A percentile compares a stretch with the other conserved stretches of the same genome.
These are phyloP conservation scores for Prunus davidiana DNA, from an alignment of 306 rosid species.

Conservation along the genomic window DNA sequence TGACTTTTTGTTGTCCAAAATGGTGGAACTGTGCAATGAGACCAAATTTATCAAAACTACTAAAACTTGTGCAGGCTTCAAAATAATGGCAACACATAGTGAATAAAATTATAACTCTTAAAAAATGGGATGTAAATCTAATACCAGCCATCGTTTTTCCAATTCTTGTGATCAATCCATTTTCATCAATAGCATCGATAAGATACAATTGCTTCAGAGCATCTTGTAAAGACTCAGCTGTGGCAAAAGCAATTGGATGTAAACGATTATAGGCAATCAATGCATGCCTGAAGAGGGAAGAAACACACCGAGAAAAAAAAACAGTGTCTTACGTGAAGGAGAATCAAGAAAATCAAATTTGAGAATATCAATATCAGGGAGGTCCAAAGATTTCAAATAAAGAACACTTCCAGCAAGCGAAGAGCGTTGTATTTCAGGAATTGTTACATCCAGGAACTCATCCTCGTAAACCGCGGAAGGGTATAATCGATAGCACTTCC, in stretches of 20 bases:
- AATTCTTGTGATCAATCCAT: conserved; percentile 71
- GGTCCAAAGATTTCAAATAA: conserved; percentile 94
- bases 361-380: conserved; percentile 87
- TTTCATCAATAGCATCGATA: conserved; percentile 86
- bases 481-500: conserved; percentile 92
- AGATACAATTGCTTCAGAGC: conserved; percentile 93
- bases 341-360: conserved; percentile 91
- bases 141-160: conserved; percentile 96
- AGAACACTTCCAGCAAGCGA: conserved; percentile 95
- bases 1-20: background rate
- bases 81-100: conserved; percentile 5
- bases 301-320: background rate
- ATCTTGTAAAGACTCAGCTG: conserved; percentile 89
- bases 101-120: conserved; percentile 1
- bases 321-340: conserved; percentile 63
- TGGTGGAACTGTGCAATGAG: background rate
- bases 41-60: background rate
- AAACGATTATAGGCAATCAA: conserved; percentile 16
- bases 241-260: conserved; percentile 40
- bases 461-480: conserved; percentile 64
- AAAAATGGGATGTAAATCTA: conserved; percentile 26
- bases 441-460: conserved; percentile 79
- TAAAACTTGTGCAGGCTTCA: conserved; percentile 15
- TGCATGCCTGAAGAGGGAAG: background rate
- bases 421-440: conserved; percentile 95